These are phyloP conservation scores for Penicillium fuscoglaucum DNA, from an alignment of 2,329 filamentous ascomycete species.

Conservation along the genomic window DNA sequence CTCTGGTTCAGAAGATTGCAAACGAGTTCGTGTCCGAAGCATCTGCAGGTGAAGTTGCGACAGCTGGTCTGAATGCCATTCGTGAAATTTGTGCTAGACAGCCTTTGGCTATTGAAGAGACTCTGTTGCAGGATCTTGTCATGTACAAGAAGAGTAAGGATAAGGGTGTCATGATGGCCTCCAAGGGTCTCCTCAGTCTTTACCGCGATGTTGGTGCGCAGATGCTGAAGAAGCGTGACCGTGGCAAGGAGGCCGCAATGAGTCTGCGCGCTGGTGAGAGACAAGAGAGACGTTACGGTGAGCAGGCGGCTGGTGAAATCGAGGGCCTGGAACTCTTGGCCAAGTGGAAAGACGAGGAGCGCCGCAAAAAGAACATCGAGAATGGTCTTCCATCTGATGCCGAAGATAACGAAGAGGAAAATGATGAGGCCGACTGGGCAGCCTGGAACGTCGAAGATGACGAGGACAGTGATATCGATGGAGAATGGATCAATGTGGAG, in stretches of 20 bases:
- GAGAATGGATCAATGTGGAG: slow-evolving; percentile 89
- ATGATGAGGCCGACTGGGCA: slow-evolving; percentile 58
- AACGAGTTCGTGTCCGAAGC: slow-evolving; percentile 98
- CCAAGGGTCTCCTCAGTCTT: slow-evolving; percentile 83
- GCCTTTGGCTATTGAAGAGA: slow-evolving; percentile 94
- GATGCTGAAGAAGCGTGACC: slow-evolving; percentile 82
- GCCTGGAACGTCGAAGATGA: slow-evolving; percentile 64
- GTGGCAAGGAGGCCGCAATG: slow-evolving; percentile 88
- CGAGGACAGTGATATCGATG: slow-evolving; percentile 67
- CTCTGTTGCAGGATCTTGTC: slow-evolving; percentile 90
- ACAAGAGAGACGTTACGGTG: slow-evolving; percentile 77
- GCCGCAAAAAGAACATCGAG: slow-evolving; percentile 68
- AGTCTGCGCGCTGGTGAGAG: slow-evolving; percentile 73
- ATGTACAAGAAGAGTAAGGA: slow-evolving; percentile 97
- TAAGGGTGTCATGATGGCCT: slow-evolving; percentile 98
- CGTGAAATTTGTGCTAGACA: slow-evolving; percentile 91
- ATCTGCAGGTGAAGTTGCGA: slow-evolving; percentile 82
- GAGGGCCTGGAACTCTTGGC: slow-evolving; percentile 90
- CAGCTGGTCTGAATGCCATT: slow-evolving; percentile 90
- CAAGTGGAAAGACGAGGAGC: slow-evolving; percentile 91
- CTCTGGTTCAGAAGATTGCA: slow-evolving; percentile 89
- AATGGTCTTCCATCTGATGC: slow-evolving; percentile 65
- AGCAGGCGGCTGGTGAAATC: slow-evolving; percentile 76
- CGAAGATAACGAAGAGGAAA: slow-evolving; percentile 60
- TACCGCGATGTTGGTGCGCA: slow-evolving; percentile 91